Evolutionary conservation across 2,329 filamentous ascomycete species (phyloP).

Genomic region (Pseudophaeomoniella oleicola): DNA sequence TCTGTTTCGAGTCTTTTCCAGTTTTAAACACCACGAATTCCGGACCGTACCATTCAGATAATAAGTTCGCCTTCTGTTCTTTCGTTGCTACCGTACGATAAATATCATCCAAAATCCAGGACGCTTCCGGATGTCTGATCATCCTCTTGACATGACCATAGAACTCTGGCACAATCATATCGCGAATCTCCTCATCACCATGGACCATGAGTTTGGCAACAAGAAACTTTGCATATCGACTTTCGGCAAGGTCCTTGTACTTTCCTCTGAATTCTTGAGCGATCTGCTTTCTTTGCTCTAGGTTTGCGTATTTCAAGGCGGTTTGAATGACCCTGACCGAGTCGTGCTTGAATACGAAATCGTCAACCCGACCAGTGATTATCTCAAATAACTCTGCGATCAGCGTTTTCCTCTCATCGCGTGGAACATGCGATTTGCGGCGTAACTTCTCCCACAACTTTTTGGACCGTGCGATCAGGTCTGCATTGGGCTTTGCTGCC

Average conservation of each 20-base stretch:
- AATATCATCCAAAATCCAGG: constrained; percentile 95
- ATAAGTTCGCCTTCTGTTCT: constrained; percentile 68
- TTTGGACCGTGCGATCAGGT: constrained; percentile 77
- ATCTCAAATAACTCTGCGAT: constrained; percentile 84
- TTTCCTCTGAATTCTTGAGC: constrained; percentile 73
- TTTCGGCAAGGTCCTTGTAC: constrained; percentile 76
- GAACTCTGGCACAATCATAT: constrained; percentile 85
- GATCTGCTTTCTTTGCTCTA: constrained; percentile 73
- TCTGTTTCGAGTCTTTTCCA: constrained; percentile 30
- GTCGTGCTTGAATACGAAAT: constrained; percentile 97
- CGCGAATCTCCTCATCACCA: constrained; percentile 71
- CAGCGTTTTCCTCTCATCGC: constrained; percentile 73
- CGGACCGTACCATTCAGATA: constrained; percentile 92
- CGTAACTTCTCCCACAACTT: constrained; percentile 93
- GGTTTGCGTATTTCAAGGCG: constrained; percentile 85
- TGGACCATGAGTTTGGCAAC: constrained; percentile 93
- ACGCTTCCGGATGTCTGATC: constrained; percentile 91
- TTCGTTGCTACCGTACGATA: constrained; percentile 79
- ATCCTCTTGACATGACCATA: constrained; percentile 84
- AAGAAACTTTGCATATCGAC: constrained; percentile 92
- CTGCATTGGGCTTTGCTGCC: constrained; percentile 81
- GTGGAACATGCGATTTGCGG: constrained; percentile 81
- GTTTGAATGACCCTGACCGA: constrained; percentile 94
- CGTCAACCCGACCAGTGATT: constrained; percentile 78
- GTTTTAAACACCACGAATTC: constrained; percentile 75